phyloP scores from a whole-genome alignment of 2,329 filamentous ascomycete genomes.

The Fusarium udum region DNA sequence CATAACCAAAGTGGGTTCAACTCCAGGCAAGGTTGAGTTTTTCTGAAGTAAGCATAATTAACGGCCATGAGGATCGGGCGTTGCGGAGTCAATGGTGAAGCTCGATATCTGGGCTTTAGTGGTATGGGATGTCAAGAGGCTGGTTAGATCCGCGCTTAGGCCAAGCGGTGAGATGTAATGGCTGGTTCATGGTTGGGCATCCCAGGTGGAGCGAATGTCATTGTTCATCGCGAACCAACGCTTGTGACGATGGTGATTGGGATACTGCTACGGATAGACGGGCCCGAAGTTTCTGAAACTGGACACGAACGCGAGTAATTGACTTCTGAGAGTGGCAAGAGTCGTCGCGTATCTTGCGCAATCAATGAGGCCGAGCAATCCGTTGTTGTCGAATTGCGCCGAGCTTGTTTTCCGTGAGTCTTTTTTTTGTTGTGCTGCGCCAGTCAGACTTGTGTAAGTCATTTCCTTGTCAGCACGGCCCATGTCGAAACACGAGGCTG shows the following conservation, averaged over 20 bases:
- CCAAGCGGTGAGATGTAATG: constrained; percentile 26
- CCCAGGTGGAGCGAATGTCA: constrained; percentile 17
- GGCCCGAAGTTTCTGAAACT: not conserved
- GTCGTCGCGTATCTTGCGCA: constrained; percentile 25
- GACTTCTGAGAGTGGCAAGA: constrained; percentile 24
- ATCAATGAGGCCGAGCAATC: constrained; percentile 24
- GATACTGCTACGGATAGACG: not conserved
- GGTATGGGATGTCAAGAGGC: not conserved
- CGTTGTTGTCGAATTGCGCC: constrained; percentile 3
- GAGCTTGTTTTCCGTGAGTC: not conserved
- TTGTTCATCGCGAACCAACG: constrained; percentile 2
- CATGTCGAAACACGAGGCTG: constrained; percentile 20
- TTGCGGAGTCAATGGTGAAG: constrained; percentile 1
- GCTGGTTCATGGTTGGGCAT: constrained; percentile 13
- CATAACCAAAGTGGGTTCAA: not conserved
- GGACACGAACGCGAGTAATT: constrained; percentile 8
- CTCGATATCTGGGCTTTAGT: not conserved
- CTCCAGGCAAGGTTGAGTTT: not conserved
- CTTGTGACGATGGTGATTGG: not conserved
- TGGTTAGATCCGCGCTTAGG: constrained; percentile 12
- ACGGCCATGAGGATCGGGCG: not conserved
- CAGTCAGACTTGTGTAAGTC: constrained; percentile 24
- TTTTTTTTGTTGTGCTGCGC: not conserved
- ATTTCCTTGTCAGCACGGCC: constrained; percentile 33
- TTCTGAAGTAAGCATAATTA: constrained; percentile 6